phyloP scores from a whole-genome alignment of 2,329 filamentous ascomycete species.

The Venturia oleaginea region DNA sequence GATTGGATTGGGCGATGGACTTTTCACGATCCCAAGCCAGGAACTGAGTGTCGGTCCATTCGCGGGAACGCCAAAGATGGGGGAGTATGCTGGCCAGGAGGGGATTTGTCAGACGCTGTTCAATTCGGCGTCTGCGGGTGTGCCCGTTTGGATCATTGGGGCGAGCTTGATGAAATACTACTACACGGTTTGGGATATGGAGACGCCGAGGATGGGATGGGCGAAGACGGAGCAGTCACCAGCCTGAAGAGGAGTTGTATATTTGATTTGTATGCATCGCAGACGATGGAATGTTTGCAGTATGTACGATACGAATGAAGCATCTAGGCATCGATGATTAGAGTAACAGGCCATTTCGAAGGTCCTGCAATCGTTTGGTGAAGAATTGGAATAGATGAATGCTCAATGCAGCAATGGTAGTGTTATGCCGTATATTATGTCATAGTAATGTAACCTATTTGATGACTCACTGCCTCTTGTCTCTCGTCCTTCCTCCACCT shows the following conservation, averaged over 20 bases:
- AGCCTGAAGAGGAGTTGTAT: neutral
- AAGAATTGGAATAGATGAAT: too few species aligned
- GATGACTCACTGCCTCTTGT: neutral
- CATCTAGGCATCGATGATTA: too few species aligned
- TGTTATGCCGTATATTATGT: too few species aligned
- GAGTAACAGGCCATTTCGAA: too few species aligned
- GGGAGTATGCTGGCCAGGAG: neutral
- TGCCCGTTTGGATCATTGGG: slow-evolving; percentile 4
- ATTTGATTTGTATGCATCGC: too few species aligned
- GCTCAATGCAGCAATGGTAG: too few species aligned
- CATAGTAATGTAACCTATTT: too few species aligned
- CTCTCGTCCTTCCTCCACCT: neutral
- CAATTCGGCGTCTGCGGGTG: neutral
- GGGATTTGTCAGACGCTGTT: slow-evolving; percentile 9
- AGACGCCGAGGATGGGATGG: slow-evolving; percentile 1
- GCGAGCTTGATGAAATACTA: slow-evolving; percentile 13
- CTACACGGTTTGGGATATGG: slow-evolving; percentile 11
- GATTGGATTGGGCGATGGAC: neutral
- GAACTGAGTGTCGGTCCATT: slow-evolving; percentile 8
- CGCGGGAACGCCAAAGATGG: neutral
- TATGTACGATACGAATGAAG: too few species aligned
- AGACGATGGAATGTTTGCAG: too few species aligned
- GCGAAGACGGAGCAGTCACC: slow-evolving; percentile 8
- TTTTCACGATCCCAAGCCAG: slow-evolving; percentile 7
- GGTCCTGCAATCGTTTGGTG: too few species aligned